phyloP scores from a whole-genome alignment of 2,329 filamentous ascomycete genomes.

The Calonectria pauciramosa region DNA sequence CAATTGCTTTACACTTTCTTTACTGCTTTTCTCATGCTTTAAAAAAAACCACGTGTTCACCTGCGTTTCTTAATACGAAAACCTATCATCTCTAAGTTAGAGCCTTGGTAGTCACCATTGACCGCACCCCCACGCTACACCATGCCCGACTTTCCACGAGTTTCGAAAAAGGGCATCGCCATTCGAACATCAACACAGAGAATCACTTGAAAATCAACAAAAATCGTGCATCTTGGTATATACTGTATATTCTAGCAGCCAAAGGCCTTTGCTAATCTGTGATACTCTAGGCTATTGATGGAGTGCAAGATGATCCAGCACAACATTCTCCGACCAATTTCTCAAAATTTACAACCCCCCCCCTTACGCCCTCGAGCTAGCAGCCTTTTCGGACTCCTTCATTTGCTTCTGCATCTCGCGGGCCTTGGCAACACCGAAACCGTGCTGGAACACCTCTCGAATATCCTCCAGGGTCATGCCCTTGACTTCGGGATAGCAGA shows the following conservation, averaged over 20 bases:
- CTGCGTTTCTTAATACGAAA: neutral
- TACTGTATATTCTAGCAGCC: constrained; percentile 7
- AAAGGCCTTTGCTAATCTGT: neutral
- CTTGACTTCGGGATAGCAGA: constrained; percentile 68
- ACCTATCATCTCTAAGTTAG: neutral
- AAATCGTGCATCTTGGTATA: neutral
- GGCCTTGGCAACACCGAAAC: constrained; percentile 60
- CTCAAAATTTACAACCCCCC: neutral
- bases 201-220: neutral
- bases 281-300: neutral
- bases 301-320: neutral
- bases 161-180: neutral
- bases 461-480: constrained; percentile 68
- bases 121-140: neutral
- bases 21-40: neutral
- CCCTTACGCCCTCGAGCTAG: constrained; percentile 27
- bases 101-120: neutral
- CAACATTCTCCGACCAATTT: neutral
- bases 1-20: neutral
- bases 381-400: constrained; percentile 29
- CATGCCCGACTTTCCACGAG: neutral
- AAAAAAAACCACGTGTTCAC: neutral
- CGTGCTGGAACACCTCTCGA: constrained; percentile 63
- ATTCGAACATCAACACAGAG: neutral
- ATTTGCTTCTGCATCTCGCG: constrained; percentile 53